Evolutionary conservation across 2,329 filamentous ascomycete species (phyloP).

Genomic region (Coniochaeta prunicola): DNA sequence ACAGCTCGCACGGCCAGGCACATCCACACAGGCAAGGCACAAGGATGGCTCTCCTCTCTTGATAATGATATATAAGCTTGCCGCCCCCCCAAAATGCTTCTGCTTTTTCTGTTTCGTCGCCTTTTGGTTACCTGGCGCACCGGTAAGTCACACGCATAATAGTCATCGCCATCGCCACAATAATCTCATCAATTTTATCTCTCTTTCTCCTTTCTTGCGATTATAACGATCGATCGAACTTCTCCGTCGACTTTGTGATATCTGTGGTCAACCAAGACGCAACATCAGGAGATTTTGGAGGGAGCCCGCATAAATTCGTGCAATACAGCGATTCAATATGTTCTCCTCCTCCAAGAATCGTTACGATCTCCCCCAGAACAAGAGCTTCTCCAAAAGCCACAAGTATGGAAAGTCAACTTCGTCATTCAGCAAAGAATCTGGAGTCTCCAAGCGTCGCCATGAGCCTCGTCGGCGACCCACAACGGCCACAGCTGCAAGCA

Average conservation of each 20-base stretch:
- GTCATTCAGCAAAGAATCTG: slow-evolving; percentile 47
- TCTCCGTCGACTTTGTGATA: neutral
- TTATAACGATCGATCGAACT: neutral
- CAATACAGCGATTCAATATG: slow-evolving; percentile 27
- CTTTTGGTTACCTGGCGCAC: neutral
- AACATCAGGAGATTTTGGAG: neutral
- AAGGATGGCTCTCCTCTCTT: neutral
- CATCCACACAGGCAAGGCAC: neutral
- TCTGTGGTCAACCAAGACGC: neutral
- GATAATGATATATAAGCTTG: neutral
- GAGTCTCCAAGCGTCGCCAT: slow-evolving; percentile 47
- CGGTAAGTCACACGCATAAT: slow-evolving; percentile 1
- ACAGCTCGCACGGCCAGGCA: neutral
- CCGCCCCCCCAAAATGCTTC: neutral
- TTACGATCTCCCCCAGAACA: slow-evolving; percentile 34
- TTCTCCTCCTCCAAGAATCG: slow-evolving; percentile 32
- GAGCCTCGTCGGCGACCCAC: slow-evolving; percentile 41
- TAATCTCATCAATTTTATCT: neutral
- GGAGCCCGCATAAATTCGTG: neutral
- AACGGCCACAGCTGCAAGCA: slow-evolving; percentile 33
- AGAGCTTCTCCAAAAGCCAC: slow-evolving; percentile 46
- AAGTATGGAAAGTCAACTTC: slow-evolving; percentile 42
- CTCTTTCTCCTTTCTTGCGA: neutral
- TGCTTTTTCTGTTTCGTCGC: neutral
- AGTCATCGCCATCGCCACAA: slow-evolving; percentile 1